Conservation (phyloP, 345 rosid genomes). For the Fremontodendron californicum region DNA sequence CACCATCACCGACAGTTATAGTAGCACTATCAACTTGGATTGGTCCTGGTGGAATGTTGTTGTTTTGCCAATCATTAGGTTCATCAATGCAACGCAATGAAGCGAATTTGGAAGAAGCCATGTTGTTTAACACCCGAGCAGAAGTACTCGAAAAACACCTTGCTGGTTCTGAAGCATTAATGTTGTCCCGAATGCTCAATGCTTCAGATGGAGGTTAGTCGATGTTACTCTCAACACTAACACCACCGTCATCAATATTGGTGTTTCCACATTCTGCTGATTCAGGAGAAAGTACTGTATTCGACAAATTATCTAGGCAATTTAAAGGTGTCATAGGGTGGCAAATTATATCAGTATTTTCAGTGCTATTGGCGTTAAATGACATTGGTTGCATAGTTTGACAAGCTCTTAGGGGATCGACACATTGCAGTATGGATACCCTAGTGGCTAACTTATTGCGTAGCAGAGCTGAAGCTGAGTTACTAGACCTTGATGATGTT, state of each 20-base stretch:
- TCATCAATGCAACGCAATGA: background rate
- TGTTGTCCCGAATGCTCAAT: background rate
- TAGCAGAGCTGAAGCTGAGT: background rate
- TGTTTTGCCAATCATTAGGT: background rate
- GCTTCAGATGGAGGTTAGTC: background rate
- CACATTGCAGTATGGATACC: background rate
- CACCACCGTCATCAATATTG: background rate
- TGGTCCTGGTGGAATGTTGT: background rate
- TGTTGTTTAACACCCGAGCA: background rate
- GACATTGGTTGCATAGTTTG: background rate
- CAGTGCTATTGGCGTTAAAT: background rate
- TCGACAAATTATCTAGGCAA: too few relatives aligned
- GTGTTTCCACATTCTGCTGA: background rate
- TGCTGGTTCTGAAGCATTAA: background rate
- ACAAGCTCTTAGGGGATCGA: background rate
- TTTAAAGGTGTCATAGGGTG: too few relatives aligned
- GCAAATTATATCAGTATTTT: background rate
- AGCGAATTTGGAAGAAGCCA: background rate
- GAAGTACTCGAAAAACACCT: background rate
- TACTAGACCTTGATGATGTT: background rate
- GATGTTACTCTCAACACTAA: background rate
- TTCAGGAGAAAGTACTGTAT: background rate
- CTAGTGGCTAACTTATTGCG: conserved; percentile 17
- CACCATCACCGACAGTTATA: background rate
- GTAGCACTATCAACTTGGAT: background rate